Base-by-base conservation (phyloP, 23 red algal species). In the Gracilariopsis chorda region DNA sequence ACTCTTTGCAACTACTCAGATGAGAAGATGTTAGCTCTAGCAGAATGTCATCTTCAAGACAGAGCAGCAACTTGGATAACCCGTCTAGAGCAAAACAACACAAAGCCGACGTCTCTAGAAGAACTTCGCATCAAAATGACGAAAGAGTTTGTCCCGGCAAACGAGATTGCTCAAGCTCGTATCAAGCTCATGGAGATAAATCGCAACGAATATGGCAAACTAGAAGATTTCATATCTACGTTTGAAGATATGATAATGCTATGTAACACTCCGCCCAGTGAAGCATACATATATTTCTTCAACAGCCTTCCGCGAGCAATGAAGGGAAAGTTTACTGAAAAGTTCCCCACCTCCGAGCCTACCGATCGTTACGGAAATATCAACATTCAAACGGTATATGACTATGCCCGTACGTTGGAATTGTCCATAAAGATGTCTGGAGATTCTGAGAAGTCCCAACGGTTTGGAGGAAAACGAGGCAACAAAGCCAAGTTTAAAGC, bases 51-150 rank as follows among this genome's bases (percentile, higher is more conserved):
- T 61, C 56, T 77, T 30, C 48, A 76, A 62, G 70, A 89, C 47
- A 28, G 68, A 19, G 85, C 68, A 46, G 68, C 69, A 6, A 53
- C 65, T 59, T 89, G 85, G 51, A 63, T 89, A 28, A 77, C 49
- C 36, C 32, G 51, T 32, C 72, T 78, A 0, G 85, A 78, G 72
- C 6, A 39, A 17, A 57, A 51, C 20, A 59, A 76, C 0, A 45
- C 19, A 19, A 89, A 77, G 40, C 85, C 85, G 20, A 56, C 37
- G 11, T 46, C 68, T 62, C 0, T 89, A 48, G 85, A 77, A 78
- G 70, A 58, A 48, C 46, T 89, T 63, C 48, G 44, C 3, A 59
- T 20, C 33, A 51, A 21, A 28, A 89, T 78, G 64, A 45, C 63
- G 13, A 75, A 3, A 16, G 49, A 65, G 20, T 89, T 78, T 43